phyloP scores from a whole-genome alignment of 2,329 filamentous ascomycete genomes.

The Westerdykella sp. region DNA sequence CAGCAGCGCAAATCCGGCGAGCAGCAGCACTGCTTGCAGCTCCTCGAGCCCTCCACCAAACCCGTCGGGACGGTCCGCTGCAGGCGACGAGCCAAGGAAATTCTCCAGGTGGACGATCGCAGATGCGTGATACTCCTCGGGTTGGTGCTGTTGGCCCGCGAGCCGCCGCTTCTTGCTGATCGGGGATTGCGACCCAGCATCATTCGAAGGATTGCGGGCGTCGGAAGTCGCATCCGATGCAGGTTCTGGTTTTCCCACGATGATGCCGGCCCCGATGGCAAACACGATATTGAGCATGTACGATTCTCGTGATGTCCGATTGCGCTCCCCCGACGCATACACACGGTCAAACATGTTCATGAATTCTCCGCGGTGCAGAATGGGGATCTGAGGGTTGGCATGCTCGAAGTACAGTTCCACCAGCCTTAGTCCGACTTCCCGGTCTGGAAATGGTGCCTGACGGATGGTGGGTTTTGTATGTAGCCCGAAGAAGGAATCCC shows the following conservation, averaged over 20 bases:
- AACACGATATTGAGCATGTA: conserved; percentile 97
- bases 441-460: conserved; percentile 75
- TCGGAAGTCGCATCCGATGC: conserved; percentile 29
- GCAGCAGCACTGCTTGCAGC: conserved; percentile 81
- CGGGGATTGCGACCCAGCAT: conserved; percentile 26
- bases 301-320: conserved; percentile 70
- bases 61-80: conserved; percentile 51
- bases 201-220: conserved; percentile 21
- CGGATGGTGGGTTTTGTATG: conserved; percentile 85
- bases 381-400: conserved; percentile 91
- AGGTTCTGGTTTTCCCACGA: conserved; percentile 54
- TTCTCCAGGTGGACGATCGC: conserved; percentile 87
- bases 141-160: conserved; percentile 60
- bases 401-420: conserved; percentile 89
- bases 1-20: conserved; percentile 86
- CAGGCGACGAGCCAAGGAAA: conserved; percentile 63
- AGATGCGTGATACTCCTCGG: conserved; percentile 93
- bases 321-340: conserved; percentile 62
- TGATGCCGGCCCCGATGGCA: conserved; percentile 89
- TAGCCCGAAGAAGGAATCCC: conserved; percentile 94
- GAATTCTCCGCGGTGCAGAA: conserved; percentile 83
- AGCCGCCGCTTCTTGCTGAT: conserved; percentile 35
- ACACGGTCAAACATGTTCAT: conserved; percentile 80
- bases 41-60: conserved; percentile 89
- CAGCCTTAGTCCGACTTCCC: conserved; percentile 64